These are phyloP conservation scores for Ogataea pignaliae DNA, from an alignment of 805 yeast genomes.

Conservation along the genomic window DNA sequence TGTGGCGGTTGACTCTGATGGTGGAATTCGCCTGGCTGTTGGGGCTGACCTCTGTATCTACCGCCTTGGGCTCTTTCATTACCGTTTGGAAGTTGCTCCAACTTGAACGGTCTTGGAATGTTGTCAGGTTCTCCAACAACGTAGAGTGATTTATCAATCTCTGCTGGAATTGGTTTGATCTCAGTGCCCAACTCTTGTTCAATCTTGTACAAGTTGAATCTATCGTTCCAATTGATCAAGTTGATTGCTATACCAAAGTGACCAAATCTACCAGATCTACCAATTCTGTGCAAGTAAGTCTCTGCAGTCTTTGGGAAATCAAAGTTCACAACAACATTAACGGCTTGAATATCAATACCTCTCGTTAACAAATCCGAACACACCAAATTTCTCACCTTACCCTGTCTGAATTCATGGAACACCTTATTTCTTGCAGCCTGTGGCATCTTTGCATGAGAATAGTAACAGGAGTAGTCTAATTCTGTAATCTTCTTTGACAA, in stretches of 20 bases:
- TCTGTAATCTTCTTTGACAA: constrained; percentile 95
- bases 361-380: constrained; percentile 95
- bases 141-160: constrained; percentile 82
- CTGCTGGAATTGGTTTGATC: constrained; percentile 94
- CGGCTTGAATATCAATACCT: constrained; percentile 99
- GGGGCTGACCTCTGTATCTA: constrained; percentile 28
- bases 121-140: constrained; percentile 74
- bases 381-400: constrained; percentile 93
- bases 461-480: constrained; percentile 92
- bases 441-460: constrained; percentile 96
- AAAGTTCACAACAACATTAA: constrained; percentile 94
- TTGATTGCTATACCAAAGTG: constrained; percentile 97
- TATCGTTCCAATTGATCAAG: constrained; percentile 93
- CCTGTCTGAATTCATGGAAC: constrained; percentile 97
- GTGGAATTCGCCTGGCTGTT: constrained; percentile 25
- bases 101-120: constrained; percentile 87
- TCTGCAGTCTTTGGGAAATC: constrained; percentile 98
- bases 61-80: constrained; percentile 21
- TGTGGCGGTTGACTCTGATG: constrained; percentile 15
- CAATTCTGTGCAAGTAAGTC: constrained; percentile 95
- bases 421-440: constrained; percentile 96
- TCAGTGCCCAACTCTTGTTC: constrained; percentile 98
- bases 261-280: constrained; percentile 98
- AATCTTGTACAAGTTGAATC: constrained; percentile 87
- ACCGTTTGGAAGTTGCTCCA: constrained; percentile 43